Conservation (phyloP, 768 basidiomycete genomes). For the Mrakia frigida region DNA sequence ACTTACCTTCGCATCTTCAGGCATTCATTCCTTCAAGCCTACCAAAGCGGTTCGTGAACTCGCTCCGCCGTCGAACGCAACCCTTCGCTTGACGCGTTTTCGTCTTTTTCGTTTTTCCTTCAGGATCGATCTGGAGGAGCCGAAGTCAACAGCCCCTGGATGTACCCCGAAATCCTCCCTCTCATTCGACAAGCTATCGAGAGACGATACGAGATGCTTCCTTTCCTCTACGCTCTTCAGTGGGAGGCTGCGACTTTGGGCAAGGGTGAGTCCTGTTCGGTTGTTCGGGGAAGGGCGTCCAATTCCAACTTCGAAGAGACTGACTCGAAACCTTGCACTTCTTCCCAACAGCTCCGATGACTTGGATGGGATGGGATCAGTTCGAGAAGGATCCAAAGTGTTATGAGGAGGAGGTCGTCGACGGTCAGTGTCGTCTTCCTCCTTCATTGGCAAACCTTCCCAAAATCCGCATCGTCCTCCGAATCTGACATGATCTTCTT, state of each 20-base stretch:
- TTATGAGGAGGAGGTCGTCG: slow-evolving; percentile 39
- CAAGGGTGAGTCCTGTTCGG: too few species aligned
- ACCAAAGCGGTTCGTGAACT: neutral
- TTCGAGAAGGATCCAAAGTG: slow-evolving; percentile 41
- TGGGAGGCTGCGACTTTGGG: neutral
- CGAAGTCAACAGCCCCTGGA: slow-evolving; percentile 22
- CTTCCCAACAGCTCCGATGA: slow-evolving; percentile 36
- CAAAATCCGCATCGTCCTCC: neutral
- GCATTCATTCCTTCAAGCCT: slow-evolving; percentile 43
- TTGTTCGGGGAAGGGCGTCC: too few species aligned
- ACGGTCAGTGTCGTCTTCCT: too few species aligned
- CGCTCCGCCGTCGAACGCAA: too few species aligned
- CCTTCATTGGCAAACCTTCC: too few species aligned
- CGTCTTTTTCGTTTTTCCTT: too few species aligned
- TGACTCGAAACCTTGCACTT: too few species aligned
- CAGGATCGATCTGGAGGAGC: slow-evolving; percentile 7
- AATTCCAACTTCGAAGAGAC: too few species aligned
- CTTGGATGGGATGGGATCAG: slow-evolving; percentile 39
- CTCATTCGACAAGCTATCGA: slow-evolving; percentile 37
- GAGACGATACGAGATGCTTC: slow-evolving; percentile 43
- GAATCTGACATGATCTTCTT: neutral
- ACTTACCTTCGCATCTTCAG: neutral
- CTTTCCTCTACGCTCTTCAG: slow-evolving; percentile 38
- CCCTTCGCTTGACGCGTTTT: too few species aligned
- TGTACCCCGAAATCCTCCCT: slow-evolving; percentile 42